Evolutionary conservation across 2,329 filamentous ascomycete genomes (phyloP).

Genomic region (Aspergillus amoenus): DNA sequence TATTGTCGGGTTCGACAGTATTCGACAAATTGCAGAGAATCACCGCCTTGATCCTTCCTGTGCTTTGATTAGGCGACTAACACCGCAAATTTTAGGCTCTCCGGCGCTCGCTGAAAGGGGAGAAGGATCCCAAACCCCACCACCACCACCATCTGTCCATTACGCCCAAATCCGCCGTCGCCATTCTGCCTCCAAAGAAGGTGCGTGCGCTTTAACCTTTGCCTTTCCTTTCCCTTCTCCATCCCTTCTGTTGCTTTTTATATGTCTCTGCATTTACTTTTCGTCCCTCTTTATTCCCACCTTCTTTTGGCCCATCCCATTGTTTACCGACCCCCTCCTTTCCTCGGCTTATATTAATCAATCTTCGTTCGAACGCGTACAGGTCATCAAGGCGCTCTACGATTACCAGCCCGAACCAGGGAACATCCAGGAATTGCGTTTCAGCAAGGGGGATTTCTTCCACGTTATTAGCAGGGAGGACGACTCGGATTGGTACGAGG

Average conservation of each 20-base stretch:
- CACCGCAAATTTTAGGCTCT: slow-evolving; percentile 59
- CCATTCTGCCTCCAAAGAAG: slow-evolving; percentile 91
- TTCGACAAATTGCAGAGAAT: background rate
- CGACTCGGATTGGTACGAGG: slow-evolving; percentile 96
- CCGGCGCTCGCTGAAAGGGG: slow-evolving; percentile 85
- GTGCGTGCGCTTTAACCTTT: slow-evolving; percentile 50
- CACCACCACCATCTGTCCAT: slow-evolving; percentile 64
- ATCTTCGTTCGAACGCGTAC: slow-evolving; percentile 20
- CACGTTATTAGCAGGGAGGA: slow-evolving; percentile 96
- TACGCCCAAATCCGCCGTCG: slow-evolving; percentile 79
- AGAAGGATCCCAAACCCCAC: slow-evolving; percentile 65
- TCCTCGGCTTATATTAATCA: slow-evolving; percentile 12
- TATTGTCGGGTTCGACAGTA: slow-evolving; percentile 16
- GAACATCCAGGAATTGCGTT: slow-evolving; percentile 74
- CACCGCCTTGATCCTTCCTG: slow-evolving; percentile 5
- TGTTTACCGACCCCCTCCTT: background rate
- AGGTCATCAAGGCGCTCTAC: slow-evolving; percentile 98
- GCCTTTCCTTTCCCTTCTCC: slow-evolving; percentile 5
- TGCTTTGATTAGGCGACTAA: slow-evolving; percentile 2
- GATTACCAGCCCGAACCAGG: slow-evolving; percentile 76
- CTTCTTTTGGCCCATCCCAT: slow-evolving; percentile 8
- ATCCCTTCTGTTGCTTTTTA: background rate
- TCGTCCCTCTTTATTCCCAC: slow-evolving; percentile 1
- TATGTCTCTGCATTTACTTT: slow-evolving; percentile 8
- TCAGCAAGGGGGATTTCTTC: slow-evolving; percentile 94